Conservation (phyloP, 2,329 filamentous ascomycete genomes). For the Ophiostoma pallidulum region DNA sequence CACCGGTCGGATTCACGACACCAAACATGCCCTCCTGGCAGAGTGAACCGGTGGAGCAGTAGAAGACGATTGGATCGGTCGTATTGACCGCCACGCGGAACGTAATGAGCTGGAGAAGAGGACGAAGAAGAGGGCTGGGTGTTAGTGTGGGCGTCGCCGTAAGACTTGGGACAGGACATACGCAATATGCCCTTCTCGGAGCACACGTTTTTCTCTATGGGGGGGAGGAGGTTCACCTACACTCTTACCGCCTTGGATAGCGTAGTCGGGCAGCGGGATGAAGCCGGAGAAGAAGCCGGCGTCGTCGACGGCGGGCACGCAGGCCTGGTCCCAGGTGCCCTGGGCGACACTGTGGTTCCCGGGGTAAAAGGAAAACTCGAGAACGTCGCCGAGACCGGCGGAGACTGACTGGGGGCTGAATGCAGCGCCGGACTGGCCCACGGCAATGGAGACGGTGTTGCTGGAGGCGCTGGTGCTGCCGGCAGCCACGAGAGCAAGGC, state of each 20-base stretch:
- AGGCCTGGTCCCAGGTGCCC: slow-evolving; percentile 39
- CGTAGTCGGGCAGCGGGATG: slow-evolving; percentile 28
- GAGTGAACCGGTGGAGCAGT: slow-evolving; percentile 32
- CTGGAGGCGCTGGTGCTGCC: slow-evolving; percentile 10
- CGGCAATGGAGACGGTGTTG: slow-evolving; percentile 27
- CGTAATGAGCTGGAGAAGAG: slow-evolving; percentile 19
- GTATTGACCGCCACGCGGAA: slow-evolving; percentile 34
- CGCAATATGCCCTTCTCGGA: not conserved
- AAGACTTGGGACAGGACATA: no score
- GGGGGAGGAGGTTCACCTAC: not conserved
- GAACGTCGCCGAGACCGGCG: slow-evolving; percentile 36
- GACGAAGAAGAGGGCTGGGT: not conserved
- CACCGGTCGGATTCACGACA: slow-evolving; percentile 30
- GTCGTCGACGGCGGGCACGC: slow-evolving; percentile 31
- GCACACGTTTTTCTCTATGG: no score
- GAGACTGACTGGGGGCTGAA: slow-evolving; percentile 35
- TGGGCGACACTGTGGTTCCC: slow-evolving; percentile 41
- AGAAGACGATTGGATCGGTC: slow-evolving; percentile 34
- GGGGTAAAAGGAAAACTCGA: slow-evolving; percentile 44
- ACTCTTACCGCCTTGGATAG: not conserved
- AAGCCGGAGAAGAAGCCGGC: slow-evolving; percentile 39
- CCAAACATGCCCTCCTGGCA: slow-evolving; percentile 37
- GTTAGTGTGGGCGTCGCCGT: no score
- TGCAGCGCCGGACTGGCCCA: slow-evolving; percentile 30
- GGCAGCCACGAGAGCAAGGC: not conserved